Evolutionary conservation across 306 rosid genomes (phyloP).

Genomic region (Prosopis cineraria): DNA sequence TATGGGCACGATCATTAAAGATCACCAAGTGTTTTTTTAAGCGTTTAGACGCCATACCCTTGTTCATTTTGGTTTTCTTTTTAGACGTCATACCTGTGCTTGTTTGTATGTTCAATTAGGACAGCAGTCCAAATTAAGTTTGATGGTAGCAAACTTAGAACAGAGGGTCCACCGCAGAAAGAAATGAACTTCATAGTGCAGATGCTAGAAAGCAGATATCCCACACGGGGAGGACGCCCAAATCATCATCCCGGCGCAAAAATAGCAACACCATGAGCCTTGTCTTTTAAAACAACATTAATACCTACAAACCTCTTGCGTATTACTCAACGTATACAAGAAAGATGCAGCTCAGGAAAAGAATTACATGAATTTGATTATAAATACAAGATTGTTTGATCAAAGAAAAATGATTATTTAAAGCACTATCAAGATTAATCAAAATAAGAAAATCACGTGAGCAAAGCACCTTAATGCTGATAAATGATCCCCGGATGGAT

Average conservation of each 20-base stretch:
- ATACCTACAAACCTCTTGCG: neutral
- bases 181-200: neutral
- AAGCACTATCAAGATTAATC: neutral
- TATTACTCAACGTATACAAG: neutral
- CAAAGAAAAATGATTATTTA: neutral
- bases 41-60: too few species aligned
- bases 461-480: neutral
- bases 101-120: neutral
- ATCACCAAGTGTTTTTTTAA: too few species aligned
- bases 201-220: neutral
- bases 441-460: neutral
- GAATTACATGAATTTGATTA: neutral
- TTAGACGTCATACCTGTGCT: too few species aligned
- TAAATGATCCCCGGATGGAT: too few species aligned
- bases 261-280: neutral
- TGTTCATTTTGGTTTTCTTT: too few species aligned
- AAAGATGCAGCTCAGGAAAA: neutral
- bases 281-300: too few species aligned
- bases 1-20: neutral
- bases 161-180: neutral
- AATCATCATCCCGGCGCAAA: too few species aligned
- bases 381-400: neutral
- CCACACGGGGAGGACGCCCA: neutral
- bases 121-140: neutral
- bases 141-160: neutral